Evolutionary conservation across 768 basidiomycete genomes (phyloP), one percentile per base, ranked within the genome.

Genomic region (Boletus coccyginus): DNA sequence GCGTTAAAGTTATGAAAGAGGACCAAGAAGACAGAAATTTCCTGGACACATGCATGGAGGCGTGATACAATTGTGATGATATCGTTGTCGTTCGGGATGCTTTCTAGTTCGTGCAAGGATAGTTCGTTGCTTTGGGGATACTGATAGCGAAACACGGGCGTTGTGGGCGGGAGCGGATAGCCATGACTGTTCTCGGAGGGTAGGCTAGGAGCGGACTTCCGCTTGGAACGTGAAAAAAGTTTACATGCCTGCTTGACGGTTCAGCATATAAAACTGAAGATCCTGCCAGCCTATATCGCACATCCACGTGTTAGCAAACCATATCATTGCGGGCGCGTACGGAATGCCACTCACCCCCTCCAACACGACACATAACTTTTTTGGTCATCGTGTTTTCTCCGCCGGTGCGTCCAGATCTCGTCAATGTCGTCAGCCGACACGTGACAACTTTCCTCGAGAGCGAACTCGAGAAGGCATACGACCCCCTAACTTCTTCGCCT

Each of bases 291-390:
- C 88, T 86, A 65, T 44, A 56, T 16, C 38, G 4, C 31, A 36
- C 13, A 41, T 40, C 41, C 31, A 52, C 21, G 33, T 6, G 33
- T 62, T 1, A 67, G 57, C 14, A 51, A 39, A 40, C 3, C 27
- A 19, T 27, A 27, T 7, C 16, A 0, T 49, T 57, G 56, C 27
- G n/a, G n/a, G 45, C 2, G 32, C 27, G 9, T 13, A 43, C 14
- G 31, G 51, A 49, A 52, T 35, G n/a, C 42, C 7, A 77, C 84
- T 66, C 61, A 86, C 90, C 90, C 71, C 90, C 91, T 45, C 92
- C 92, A 58, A 94, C 88, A 57, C 92, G 85, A 73, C 88, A 92
- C 87, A 95, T 89, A 32, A 94, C 92, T 73, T 92, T 94, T 82
- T 88, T 92, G 62, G 78, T 77, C 61, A 74, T 79, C 46, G 73